Percentiles rank a stretch among this genome's conserved stretches.
These are phyloP conservation scores for Suillus plorans DNA, from an alignment of 768 basidiomycete species.

Conservation along the genomic window DNA sequence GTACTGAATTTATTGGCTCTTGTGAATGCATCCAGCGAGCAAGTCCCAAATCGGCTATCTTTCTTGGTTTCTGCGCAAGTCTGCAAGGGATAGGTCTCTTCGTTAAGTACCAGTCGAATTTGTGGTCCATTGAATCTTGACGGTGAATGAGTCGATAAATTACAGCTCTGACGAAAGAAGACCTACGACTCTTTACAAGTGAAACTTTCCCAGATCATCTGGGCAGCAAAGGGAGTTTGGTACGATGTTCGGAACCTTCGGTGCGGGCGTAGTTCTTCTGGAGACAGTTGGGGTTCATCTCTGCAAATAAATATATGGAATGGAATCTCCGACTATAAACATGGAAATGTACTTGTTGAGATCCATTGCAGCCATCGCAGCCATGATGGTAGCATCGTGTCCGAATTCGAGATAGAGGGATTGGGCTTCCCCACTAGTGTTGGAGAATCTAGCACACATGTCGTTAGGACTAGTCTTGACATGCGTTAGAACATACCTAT, in stretches of 20 bases:
- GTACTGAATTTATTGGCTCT: constrained; percentile 20
- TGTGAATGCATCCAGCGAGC: constrained; percentile 31
- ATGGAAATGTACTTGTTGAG: constrained; percentile 31
- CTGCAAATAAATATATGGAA: constrained; percentile 10
- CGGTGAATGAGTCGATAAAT: neutral
- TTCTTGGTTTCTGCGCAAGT: constrained; percentile 22
- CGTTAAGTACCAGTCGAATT: constrained; percentile 37
- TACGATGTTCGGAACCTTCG: constrained; percentile 32
- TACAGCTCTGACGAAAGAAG: neutral
- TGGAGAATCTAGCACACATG: constrained; percentile 28
- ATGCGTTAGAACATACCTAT: constrained; percentile 27
- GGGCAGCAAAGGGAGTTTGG: constrained; percentile 38
- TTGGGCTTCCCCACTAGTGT: constrained; percentile 32
- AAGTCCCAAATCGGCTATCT: constrained; percentile 30
- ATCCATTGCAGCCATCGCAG: constrained; percentile 38
- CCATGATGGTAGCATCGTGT: constrained; percentile 41
- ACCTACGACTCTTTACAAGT: constrained; percentile 27
- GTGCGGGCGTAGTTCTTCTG: constrained; percentile 22
- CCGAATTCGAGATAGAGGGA: constrained; percentile 42
- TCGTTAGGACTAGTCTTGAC: neutral
- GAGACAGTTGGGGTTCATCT: constrained; percentile 27
- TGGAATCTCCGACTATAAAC: neutral
- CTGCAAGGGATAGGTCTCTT: constrained; percentile 32
- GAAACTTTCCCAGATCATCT: constrained; percentile 39
- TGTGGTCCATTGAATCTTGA: constrained; percentile 25